Conservation (phyloP, 148 eudicot genomes). For the Rhododendron henanense region DNA sequence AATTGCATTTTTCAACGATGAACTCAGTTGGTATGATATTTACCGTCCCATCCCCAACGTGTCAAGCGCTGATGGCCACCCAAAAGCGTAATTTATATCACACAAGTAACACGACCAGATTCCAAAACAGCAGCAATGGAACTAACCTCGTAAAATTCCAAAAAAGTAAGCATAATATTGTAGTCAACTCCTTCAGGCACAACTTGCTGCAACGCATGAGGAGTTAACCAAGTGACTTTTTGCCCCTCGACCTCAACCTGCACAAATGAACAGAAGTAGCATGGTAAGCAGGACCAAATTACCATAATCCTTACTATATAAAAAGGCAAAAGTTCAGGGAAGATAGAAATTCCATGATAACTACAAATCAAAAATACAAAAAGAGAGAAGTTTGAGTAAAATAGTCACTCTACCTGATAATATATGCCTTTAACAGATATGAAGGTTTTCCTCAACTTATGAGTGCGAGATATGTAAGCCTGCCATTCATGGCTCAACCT, state of each 20-base stretch:
- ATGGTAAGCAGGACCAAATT: background rate
- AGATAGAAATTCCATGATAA: background rate
- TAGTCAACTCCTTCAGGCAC: conserved; percentile 84
- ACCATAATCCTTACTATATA: background rate
- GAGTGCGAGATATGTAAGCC: conserved; percentile 80
- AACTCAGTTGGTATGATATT: background rate
- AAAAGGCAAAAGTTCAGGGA: background rate
- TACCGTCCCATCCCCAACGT: background rate
- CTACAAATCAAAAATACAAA: background rate
- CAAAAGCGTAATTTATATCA: background rate
- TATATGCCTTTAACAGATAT: conserved; percentile 96
- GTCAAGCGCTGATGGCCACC: background rate
- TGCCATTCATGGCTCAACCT: conserved; percentile 98
- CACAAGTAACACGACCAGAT: background rate
- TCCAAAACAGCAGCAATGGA: background rate
- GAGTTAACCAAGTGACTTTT: conserved; percentile 88
- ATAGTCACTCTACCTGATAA: conserved; percentile 58
- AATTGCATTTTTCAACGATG: background rate
- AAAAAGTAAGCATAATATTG: conserved; percentile 70
- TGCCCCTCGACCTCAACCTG: conserved; percentile 93
- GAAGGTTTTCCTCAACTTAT: conserved; percentile 80
- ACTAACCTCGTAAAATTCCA: conserved; percentile 84
- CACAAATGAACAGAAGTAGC: conserved; percentile 10
- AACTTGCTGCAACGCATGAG: conserved; percentile 94
- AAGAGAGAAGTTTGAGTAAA: background rate